A percentile compares a stretch with the other conserved stretches of the same genome.
These are phyloP conservation scores for Salix dunnii DNA, from an alignment of 345 rosid species.

Conservation along the genomic window DNA sequence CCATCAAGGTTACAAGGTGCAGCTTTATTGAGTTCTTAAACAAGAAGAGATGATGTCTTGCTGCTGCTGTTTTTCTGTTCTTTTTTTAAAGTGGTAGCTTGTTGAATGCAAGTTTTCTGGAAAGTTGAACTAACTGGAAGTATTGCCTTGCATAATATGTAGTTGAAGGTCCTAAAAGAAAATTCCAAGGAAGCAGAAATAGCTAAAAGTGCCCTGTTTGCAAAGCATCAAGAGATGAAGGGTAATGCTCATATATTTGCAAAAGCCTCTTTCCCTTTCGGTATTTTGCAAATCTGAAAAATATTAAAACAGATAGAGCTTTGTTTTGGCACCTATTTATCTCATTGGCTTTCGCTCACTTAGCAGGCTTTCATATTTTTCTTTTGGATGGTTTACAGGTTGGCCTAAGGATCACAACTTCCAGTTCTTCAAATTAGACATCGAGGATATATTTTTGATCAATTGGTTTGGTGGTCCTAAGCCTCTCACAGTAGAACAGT, in stretches of 20 bases:
- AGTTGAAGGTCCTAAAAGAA: slow-evolving; percentile 50
- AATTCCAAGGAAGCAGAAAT: slow-evolving; percentile 57
- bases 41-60: not conserved
- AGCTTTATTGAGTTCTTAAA: not conserved
- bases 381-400: slow-evolving; percentile 36
- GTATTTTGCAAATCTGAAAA: not conserved
- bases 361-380: not conserved
- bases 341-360: not conserved
- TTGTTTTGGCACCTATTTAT: not conserved
- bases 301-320: no score
- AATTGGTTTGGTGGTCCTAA: slow-evolving; percentile 95
- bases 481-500: slow-evolving; percentile 70
- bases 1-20: no score
- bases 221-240: slow-evolving; percentile 88
- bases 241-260: slow-evolving; percentile 37
- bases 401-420: slow-evolving; percentile 85
- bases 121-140: slow-evolving; percentile 1
- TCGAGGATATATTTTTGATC: slow-evolving; percentile 69
- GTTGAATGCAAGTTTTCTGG: not conserved
- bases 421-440: slow-evolving; percentile 63
- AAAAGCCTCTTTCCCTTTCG: not conserved
- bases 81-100: not conserved
- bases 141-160: slow-evolving; percentile 8
- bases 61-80: not conserved
- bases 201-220: slow-evolving; percentile 56